Base-by-base conservation (phyloP, 2,329 filamentous ascomycete genomes). In the Colletotrichum sp. region DNA sequence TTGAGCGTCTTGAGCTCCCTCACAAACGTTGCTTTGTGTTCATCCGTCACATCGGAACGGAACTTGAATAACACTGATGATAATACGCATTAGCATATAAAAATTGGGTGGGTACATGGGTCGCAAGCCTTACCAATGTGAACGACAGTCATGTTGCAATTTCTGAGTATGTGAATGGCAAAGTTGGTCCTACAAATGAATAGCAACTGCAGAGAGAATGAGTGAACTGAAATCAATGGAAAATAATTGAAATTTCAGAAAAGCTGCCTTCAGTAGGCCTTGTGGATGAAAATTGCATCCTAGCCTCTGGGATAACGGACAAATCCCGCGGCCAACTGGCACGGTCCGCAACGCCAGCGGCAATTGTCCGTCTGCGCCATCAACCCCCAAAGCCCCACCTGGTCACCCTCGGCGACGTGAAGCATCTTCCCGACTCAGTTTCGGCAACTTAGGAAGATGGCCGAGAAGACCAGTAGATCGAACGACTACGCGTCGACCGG, bases 21-120 rank as follows among this genome's bases (percentile, higher is more conserved):
- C 30, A 87, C 82, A 58, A 90, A 90, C 1, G 79, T 84, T 3
- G 84, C 79, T 66, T 86, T 87, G 73, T 89, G 86, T 12, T 84
- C 82, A 9, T 82, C 72, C 3, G 83, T 79, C 13, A 89, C 83
- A 24, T 87, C 85, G 2, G 83, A 52, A 12, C 82, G 83, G 77
- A 89, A 89, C 76, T 88, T 89, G 80, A 90, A 89, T 9, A 89
- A 80, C 0, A 90, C 88, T 90, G 61, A 61, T 36, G 58, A 48
- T 18, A 3, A 7, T 52, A 69, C 13, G 69, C 73, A 13, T 21
- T 32, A 38, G 48, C 26, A 30, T 32, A 10, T 32, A 2, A 34
- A 34, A 13, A 16, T 7, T 36, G 6, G 34, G 14, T 16, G 6
- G 2, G 8, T n/a, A 10, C 48, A 55, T n/a, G 16, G 21, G 48